Conservation (phyloP, 495 filamentous ascomycete genomes). For the Lasiosphaeria hispida region DNA sequence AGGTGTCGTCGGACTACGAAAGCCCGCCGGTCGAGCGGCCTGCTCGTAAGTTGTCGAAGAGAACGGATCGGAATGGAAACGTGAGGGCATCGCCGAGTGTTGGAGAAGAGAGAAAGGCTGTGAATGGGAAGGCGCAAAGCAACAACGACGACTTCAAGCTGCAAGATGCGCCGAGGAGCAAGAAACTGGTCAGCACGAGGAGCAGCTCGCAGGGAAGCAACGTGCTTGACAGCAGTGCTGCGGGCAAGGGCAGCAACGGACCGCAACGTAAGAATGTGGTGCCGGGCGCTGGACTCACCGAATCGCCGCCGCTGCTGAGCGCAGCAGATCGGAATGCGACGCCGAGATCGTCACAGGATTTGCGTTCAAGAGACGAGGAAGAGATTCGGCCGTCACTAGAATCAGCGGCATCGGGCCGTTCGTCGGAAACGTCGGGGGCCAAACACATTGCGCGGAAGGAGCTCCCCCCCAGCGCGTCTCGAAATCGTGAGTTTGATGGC, state of each 20-base stretch:
- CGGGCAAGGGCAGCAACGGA: constrained; percentile 28
- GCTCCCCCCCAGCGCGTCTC: constrained; percentile 34
- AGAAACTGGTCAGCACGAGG: constrained; percentile 58
- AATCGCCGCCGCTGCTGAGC: constrained; percentile 31
- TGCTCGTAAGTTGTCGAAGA: constrained; percentile 46
- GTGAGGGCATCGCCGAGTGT: constrained; percentile 42
- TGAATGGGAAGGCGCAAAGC: constrained; percentile 27
- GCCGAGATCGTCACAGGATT: constrained; percentile 49
- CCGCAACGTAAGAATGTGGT: constrained; percentile 30
- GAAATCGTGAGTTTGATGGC: constrained; percentile 34
- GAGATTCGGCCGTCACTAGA: constrained; percentile 44
- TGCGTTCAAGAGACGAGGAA: constrained; percentile 45
- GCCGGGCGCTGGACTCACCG: constrained; percentile 17
- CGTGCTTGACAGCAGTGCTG: constrained; percentile 27
- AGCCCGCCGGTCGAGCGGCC: constrained; percentile 36
- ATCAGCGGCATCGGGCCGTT: constrained; percentile 22
- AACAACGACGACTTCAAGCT: constrained; percentile 64
- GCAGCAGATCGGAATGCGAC: constrained; percentile 41
- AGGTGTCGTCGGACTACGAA: constrained; percentile 53
- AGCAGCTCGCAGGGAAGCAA: constrained; percentile 59
- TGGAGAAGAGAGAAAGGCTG: constrained; percentile 41
- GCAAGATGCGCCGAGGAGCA: constrained; percentile 70
- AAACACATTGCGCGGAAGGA: constrained; percentile 52
- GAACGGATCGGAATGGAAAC: constrained; percentile 33
- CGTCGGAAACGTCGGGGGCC: constrained; percentile 23